Evolutionary conservation across 441 rosid species (phyloP), one percentile per base, ranked within the genome.

Genomic region (Populus hybrid): DNA sequence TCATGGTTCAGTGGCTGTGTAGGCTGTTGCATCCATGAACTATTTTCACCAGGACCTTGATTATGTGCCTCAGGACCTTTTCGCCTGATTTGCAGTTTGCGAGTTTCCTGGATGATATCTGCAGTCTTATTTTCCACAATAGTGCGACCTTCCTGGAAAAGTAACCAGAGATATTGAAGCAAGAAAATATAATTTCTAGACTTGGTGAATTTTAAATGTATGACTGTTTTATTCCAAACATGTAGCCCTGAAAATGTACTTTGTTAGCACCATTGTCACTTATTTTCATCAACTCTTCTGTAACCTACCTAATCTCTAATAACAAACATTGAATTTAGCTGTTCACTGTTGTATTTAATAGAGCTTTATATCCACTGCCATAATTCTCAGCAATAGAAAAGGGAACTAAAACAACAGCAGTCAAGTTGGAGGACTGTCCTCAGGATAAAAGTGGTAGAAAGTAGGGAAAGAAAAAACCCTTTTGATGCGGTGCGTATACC

Each of bases 121-220:
- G 94, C 90, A 61, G 94, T 91, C 87, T 89, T 95, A 75, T 79
- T 91, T 83, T 85, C 94, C 84, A 88, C 89, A 28, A 90, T 87
- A 76, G 92, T 86, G 74, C 90, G 91, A 71, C 96, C 96, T 90
- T 90, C 97, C 95, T 91, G 92, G 70, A 70, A 80, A 71, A 65
- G 50, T 14, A 46, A 46, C 57, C 57, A 75, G 77, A 34, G 76
- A 72, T 76, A 10, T 26, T 14, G 32, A 57, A 35, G 19, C 19
- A 14, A 50, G 57, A 50, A 14, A 50, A 50, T 50, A 50, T 4
- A 50, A 50, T 50, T 50, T 50, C 57, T 14, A 50, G 18, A 50
- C 57, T 50, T 50, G n/a, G 57, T 50, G n/a, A 50, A 50, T 50
- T 14, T 50, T 50, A 50, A 50, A 50, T 50, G 57, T 50, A 50